Evolutionary conservation across 2,329 filamentous ascomycete species (phyloP), one percentile per base, ranked within the genome.

Genomic region (Fusarium temperatum): DNA sequence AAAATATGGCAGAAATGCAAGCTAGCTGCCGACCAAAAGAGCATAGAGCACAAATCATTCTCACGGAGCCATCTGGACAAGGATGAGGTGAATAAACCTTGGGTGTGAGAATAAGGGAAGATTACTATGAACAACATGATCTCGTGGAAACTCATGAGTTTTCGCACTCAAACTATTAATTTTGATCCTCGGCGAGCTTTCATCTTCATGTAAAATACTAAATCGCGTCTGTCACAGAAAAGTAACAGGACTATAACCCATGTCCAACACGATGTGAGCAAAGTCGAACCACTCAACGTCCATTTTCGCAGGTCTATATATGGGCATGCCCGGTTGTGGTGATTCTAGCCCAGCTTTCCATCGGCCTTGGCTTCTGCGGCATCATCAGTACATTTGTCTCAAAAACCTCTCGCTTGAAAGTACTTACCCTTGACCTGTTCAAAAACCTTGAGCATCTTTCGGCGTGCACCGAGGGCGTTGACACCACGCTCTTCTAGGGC

Each of bases 391-490:
- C 24, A 41, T 54, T 56, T 24, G 30, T 59, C 28, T 47, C 22
- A n/a, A 24, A 17, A 24, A 26, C 26, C 7, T 26, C 8, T 44
- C 18, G 24, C 17, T n/a, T 20, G 12, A 42, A 22, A 45, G 24
- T 47, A 78, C 84, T 73, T 84, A 91, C 90, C 93, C 84, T 91
- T 94, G 79, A 98, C 96, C 86, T 98, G 95, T 79, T 98, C 96
- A 84, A 98, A 98, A 64, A 98, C 96, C 90, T 99, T 99, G 70
- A 99, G 86, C 94, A 99, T 97, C 89, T 99, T 99, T 81, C 96
- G 93, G 77, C 96, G 89, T 24, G 96, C 96, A 78, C 96, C 96
- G 64, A 98, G 89, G 61, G 96, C 96, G 82, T 98, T 98, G 38
- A 99, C 96, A 56, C 96, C 96, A 59, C 94, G 92, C 32, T 94